Evolutionary conservation across 140 eudicot genomes (phyloP).

Genomic region (Senecio squalidus): DNA sequence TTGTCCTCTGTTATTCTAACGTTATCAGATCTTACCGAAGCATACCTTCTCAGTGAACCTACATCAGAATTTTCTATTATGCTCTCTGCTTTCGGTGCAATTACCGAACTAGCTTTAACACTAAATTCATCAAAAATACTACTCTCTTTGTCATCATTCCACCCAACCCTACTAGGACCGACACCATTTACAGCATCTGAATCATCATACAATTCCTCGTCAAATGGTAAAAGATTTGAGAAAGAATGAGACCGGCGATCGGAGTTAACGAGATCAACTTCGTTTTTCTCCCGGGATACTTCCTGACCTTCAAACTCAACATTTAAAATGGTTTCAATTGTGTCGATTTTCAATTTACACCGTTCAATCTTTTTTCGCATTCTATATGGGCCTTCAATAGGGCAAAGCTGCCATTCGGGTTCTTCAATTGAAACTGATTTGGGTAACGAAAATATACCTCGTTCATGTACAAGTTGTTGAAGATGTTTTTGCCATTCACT

Average conservation of each 20-base stretch:
- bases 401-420: conserved; percentile 92
- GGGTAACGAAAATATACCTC: conserved; percentile 79
- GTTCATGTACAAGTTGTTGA: conserved; percentile 91
- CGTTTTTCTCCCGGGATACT: conserved; percentile 43
- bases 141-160: conserved; percentile 70
- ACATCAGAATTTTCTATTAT: conserved; percentile 55
- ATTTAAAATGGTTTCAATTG: conserved; percentile 59
- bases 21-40: conserved; percentile 56
- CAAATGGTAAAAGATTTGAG: conserved; percentile 49
- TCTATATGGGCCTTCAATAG: conserved; percentile 97
- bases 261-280: conserved; percentile 45
- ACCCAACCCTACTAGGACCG: conserved; percentile 51
- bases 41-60: conserved; percentile 64
- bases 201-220: conserved; percentile 54
- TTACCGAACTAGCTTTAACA: conserved; percentile 40
- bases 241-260: conserved; percentile 43
- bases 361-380: conserved; percentile 96
- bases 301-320: conserved; percentile 55
- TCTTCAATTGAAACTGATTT: conserved; percentile 39
- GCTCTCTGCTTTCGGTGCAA: conserved; percentile 61
- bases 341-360: conserved; percentile 58
- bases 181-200: conserved; percentile 57
- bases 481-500: conserved; percentile 97
- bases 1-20: conserved; percentile 57
- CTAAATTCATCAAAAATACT: conserved; percentile 69